phyloP scores from a whole-genome alignment of 176 grass and related monocot genomes.

The Puccinellia tenuiflora region DNA sequence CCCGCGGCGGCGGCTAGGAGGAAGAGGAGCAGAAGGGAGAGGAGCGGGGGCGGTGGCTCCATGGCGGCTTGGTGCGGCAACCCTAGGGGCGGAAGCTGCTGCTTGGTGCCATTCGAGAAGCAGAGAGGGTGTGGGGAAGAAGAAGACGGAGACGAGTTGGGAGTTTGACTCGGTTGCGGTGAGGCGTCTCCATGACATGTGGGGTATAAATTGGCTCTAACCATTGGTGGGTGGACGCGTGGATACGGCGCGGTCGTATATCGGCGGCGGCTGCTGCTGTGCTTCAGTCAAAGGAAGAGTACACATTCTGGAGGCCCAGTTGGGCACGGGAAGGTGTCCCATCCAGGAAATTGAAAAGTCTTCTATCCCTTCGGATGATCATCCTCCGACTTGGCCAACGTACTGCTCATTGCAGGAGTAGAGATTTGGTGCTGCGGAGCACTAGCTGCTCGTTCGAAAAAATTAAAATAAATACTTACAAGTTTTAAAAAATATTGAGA shows the following conservation, averaged over 20 bases:
- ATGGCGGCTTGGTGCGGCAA: neutral
- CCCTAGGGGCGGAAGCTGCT: neutral
- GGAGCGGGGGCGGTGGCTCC: neutral
- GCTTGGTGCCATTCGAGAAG: neutral
- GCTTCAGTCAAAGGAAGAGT: neutral
- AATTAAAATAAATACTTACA: too few relatives aligned
- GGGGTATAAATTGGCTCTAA: too few relatives aligned
- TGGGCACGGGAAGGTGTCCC: neutral
- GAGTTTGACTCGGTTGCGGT: constrained; percentile 16
- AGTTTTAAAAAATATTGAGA: too few relatives aligned
- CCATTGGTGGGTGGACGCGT: too few relatives aligned
- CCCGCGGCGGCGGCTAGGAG: neutral
- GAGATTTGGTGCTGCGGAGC: too few relatives aligned
- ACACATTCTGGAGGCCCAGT: neutral
- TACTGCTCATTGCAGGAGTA: too few relatives aligned
- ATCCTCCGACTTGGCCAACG: too few relatives aligned
- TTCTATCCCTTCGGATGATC: too few relatives aligned
- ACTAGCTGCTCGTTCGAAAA: too few relatives aligned
- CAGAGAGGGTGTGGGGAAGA: neutral
- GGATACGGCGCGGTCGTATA: neutral
- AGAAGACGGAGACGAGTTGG: constrained; percentile 22
- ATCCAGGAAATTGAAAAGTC: too few relatives aligned
- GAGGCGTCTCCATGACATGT: neutral
- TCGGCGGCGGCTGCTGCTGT: neutral
- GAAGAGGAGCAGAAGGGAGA: neutral